Evolutionary conservation across 139 green algal species (phyloP), one percentile per base, ranked within the genome.

Genomic region (Pleodorina starrii): DNA sequence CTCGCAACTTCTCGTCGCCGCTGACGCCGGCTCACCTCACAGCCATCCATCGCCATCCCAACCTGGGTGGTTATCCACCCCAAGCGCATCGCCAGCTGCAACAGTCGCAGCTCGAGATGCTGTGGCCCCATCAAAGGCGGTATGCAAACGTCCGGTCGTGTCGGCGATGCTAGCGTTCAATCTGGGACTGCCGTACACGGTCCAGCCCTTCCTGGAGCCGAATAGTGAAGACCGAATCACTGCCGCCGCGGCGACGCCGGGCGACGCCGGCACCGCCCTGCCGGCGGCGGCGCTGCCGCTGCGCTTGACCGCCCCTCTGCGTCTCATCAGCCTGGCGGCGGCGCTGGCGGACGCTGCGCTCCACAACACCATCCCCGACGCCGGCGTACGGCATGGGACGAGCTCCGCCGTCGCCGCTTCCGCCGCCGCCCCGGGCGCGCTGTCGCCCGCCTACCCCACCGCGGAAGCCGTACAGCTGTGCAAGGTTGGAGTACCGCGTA

Each of bases 111-210:
- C 54, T 66, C 54, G 5, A 66, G 54, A 66, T 66, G 54, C 21
- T 32, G 21, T 21, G 7, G 54, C 54, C 29, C 54, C 54, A 7
- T 66, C 29, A 66, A 21, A 66, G 14, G 51, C 14, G 17, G 14
- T 60, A 60, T 17, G 51, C n/a, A 60, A 14, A 14, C 17, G 14
- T 60, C 23, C 73, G 9, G 14, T 57, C 44, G 63, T 73, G 27
- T 73, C 63, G 63, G 63, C 63, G 11, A 73, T 89, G 16, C 27
- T 82, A 36, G 84, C 84, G 5, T 89, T 74, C 84, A 89, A 89
- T 27, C 44, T 89, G 32, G 84, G 69, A 0, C 10, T 89, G 48
- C 84, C 84, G 25, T 89, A 89, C 84, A 71, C 66, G 10, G 66
- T 79, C 10, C 82, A 88, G 60, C 66, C 82, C 4, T 60, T 86